Conservation (phyloP, 2,329 filamentous ascomycete species). For the Grosmannia serpens region DNA sequence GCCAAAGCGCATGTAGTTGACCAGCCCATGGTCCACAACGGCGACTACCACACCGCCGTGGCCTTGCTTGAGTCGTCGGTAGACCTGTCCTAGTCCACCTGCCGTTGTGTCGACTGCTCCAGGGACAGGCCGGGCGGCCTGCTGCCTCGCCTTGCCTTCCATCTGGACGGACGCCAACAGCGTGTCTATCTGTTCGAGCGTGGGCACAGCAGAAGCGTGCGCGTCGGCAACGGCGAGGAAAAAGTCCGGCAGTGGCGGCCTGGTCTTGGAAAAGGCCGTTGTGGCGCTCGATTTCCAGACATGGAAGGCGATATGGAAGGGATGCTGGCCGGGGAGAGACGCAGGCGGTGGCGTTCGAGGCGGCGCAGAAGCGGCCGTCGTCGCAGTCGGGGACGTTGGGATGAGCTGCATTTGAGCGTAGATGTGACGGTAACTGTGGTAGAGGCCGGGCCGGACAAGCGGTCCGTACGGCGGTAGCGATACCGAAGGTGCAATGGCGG, state of each 20-base stretch:
- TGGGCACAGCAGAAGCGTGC: conserved; percentile 58
- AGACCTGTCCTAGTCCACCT: conserved; percentile 31
- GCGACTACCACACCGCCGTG: conserved; percentile 75
- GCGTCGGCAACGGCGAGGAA: conserved; percentile 74
- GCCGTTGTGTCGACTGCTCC: conserved; percentile 16
- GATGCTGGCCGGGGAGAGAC: conserved; percentile 1
- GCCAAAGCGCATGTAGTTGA: conserved; percentile 73
- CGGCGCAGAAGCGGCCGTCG: conserved; percentile 6
- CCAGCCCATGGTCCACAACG: conserved; percentile 78
- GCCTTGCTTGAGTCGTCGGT: conserved; percentile 73
- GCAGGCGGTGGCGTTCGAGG: conserved; percentile 6
- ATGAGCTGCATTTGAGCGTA: conserved; percentile 68
- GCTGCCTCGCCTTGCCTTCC: neutral
- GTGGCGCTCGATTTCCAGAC: conserved; percentile 65
- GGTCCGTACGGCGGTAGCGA: conserved; percentile 35
- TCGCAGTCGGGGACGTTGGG: conserved; percentile 46
- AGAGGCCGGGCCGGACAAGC: conserved; percentile 49
- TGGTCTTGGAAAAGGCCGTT: conserved; percentile 64
- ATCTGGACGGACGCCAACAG: conserved; percentile 52
- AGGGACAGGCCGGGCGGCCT: neutral
- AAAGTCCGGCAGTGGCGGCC: conserved; percentile 70
- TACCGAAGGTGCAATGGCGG: neutral
- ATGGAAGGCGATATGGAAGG: conserved; percentile 67
- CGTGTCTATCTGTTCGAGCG: conserved; percentile 56
- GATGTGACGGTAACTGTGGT: conserved; percentile 57